Conservation (phyloP, 768 basidiomycete genomes). For the Panellus pusillus region DNA sequence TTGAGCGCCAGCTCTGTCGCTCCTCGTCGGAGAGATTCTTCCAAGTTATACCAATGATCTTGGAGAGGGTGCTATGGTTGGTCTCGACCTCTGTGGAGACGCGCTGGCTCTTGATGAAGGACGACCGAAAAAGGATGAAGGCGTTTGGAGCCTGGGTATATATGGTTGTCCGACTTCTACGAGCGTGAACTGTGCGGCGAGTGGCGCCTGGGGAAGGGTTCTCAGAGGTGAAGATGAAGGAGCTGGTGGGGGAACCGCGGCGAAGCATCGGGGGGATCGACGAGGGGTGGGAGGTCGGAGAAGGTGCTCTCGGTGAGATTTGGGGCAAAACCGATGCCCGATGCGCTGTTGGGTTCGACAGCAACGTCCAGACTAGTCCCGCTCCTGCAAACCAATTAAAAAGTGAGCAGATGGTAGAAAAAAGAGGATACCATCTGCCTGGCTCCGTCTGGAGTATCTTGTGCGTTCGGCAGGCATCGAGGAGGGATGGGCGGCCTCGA, state of each 20-base stretch:
- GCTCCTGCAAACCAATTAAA: conserved; percentile 27
- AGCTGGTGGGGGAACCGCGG: conserved; percentile 25
- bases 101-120: conserved; percentile 59
- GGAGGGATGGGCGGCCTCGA: conserved; percentile 12
- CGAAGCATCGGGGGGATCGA: conserved; percentile 23
- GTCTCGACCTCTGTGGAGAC: conserved; percentile 59
- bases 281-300: conserved; percentile 35
- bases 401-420: background rate
- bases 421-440: conserved; percentile 29
- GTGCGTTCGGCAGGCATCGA: conserved; percentile 40
- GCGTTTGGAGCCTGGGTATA: conserved; percentile 68
- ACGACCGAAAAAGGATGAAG: conserved; percentile 62
- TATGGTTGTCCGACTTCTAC: conserved; percentile 55
- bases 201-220: conserved; percentile 22
- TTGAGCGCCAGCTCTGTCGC: conserved; percentile 69
- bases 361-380: conserved; percentile 43
- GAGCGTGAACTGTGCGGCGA: conserved; percentile 41
- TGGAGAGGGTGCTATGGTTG: conserved; percentile 60
- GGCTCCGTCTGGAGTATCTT: conserved; percentile 31
- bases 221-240: conserved; percentile 48
- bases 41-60: conserved; percentile 65
- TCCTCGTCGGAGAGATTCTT: conserved; percentile 57
- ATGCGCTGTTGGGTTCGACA: conserved; percentile 31
- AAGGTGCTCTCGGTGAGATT: conserved; percentile 56
- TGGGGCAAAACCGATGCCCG: conserved; percentile 51